A percentile compares a stretch with the other conserved stretches of the same genome.
These are phyloP conservation scores for Plantago elongata DNA, from an alignment of 257 asterid species.

Conservation along the genomic window DNA sequence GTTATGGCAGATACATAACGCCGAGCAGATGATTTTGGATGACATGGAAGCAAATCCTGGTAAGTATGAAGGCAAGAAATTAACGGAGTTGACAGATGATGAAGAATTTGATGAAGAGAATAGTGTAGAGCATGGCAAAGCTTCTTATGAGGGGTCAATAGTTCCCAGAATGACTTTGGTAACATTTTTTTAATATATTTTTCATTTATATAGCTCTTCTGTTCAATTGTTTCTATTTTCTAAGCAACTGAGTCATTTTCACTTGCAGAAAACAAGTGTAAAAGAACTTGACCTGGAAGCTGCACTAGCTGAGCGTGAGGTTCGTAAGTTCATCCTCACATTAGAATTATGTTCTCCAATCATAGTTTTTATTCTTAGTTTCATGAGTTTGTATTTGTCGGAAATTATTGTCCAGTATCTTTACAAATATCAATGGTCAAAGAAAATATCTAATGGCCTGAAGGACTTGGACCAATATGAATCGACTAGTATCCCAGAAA, in stretches of 20 bases:
- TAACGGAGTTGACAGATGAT: constrained; percentile 65
- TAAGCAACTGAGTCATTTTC: constrained; percentile 25
- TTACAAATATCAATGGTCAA: not conserved
- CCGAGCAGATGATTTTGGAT: constrained; percentile 94
- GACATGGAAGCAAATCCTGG: constrained; percentile 74
- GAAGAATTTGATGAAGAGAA: constrained; percentile 75
- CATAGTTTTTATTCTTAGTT: not conserved
- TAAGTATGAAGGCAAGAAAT: constrained; percentile 58
- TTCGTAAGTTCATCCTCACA: constrained; percentile 24
- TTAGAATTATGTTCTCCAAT: not conserved
- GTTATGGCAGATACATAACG: constrained; percentile 92
- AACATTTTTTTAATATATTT: constrained; percentile 12
- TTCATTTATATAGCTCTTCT: constrained; percentile 4
- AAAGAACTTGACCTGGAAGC: constrained; percentile 90
- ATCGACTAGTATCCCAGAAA: not conserved
- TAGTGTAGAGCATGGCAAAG: constrained; percentile 54
- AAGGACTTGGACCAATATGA: not conserved
- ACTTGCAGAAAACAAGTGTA: constrained; percentile 61
- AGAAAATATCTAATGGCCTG: constrained; percentile 4
- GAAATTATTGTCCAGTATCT: not conserved
- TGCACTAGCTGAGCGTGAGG: constrained; percentile 96
- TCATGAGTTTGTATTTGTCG: not conserved
- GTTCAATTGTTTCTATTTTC: constrained; percentile 25
- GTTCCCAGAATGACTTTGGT: constrained; percentile 69
- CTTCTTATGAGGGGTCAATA: constrained; percentile 57